Percentiles rank a stretch among this genome's conserved stretches.
These are phyloP conservation scores for Exserohilum rostratum DNA, from an alignment of 2,329 filamentous ascomycete genomes.

Conservation along the genomic window DNA sequence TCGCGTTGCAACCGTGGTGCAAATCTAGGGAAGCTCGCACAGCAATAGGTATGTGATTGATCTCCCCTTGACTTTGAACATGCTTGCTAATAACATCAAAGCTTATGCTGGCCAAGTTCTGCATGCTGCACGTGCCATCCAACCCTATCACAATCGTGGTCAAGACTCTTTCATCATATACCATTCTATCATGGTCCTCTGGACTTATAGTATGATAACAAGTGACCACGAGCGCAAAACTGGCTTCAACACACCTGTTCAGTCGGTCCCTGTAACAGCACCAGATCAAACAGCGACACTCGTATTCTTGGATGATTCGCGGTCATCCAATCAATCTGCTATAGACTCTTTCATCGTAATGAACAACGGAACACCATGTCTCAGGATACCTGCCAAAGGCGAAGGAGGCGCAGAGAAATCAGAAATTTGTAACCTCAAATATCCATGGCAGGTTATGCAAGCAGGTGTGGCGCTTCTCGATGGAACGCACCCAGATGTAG, in stretches of 20 bases:
- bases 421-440: slow-evolving; percentile 18
- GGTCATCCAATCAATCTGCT: slow-evolving; percentile 7
- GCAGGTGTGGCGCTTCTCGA: slow-evolving; percentile 24
- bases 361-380: slow-evolving; percentile 15
- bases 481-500: slow-evolving; percentile 23
- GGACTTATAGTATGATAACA: slow-evolving; percentile 34
- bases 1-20: slow-evolving; percentile 52
- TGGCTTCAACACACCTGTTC: not conserved
- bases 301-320: slow-evolving; percentile 18
- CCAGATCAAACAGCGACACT: not conserved
- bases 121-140: slow-evolving; percentile 18
- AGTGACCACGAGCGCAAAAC: slow-evolving; percentile 23
- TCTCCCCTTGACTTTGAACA: not conserved
- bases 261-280: not conserved
- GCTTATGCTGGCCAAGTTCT: slow-evolving; percentile 28
- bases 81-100: not conserved
- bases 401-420: not conserved
- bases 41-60: slow-evolving; percentile 8
- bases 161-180: slow-evolving; percentile 28
- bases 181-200: slow-evolving; percentile 30
- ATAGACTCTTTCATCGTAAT: slow-evolving; percentile 19
- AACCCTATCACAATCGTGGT: slow-evolving; percentile 26
- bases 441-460: slow-evolving; percentile 26
- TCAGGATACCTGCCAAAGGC: slow-evolving; percentile 7
- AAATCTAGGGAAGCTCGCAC: slow-evolving; percentile 25